A percentile compares a stretch with the other conserved stretches of the same genome.
Conservation (phyloP, 371 early-diverging fungal species). For the Mucor indicus region DNA sequence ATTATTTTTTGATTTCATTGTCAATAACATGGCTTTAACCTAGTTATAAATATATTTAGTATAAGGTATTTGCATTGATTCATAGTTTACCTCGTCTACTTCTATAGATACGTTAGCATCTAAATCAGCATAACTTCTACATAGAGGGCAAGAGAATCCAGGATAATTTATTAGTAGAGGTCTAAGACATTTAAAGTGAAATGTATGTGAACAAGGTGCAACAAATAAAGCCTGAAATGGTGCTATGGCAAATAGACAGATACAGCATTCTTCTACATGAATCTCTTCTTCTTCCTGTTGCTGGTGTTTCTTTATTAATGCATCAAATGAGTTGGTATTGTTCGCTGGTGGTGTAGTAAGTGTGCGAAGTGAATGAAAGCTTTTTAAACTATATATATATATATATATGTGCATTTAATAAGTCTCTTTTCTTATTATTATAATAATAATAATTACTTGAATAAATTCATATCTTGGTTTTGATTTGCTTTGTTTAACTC, state of each 20-base stretch:
- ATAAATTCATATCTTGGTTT: not conserved
- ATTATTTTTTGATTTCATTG: constrained; percentile 4
- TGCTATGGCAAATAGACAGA: constrained; percentile 83
- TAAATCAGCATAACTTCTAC: constrained; percentile 87
- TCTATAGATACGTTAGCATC: constrained; percentile 69
- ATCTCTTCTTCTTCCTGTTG: not conserved
- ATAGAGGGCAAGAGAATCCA: constrained; percentile 87
- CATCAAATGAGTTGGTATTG: no score
- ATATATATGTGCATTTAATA: no score
- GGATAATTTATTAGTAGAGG: constrained; percentile 54
- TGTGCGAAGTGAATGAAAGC: constrained; percentile 34
- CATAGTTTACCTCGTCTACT: constrained; percentile 50
- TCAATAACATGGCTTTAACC: constrained; percentile 10
- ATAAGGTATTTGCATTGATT: no score
- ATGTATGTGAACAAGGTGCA: constrained; percentile 90
- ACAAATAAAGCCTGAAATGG: constrained; percentile 90
- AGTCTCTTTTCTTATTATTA: no score
- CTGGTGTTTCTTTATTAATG: no score
- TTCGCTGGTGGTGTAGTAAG: constrained; percentile 13
- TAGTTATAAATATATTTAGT: not conserved
- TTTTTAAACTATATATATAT: constrained; percentile 25
- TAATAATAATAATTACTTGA: no score
- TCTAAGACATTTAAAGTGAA: constrained; percentile 88
- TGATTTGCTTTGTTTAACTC: constrained; percentile 5
- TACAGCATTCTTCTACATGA: constrained; percentile 76